A percentile compares a stretch with the other conserved stretches of the same genome.
These are phyloP conservation scores for Ceratocystis alfenasii DNA, from an alignment of 2,329 filamentous ascomycete species.

Conservation along the genomic window DNA sequence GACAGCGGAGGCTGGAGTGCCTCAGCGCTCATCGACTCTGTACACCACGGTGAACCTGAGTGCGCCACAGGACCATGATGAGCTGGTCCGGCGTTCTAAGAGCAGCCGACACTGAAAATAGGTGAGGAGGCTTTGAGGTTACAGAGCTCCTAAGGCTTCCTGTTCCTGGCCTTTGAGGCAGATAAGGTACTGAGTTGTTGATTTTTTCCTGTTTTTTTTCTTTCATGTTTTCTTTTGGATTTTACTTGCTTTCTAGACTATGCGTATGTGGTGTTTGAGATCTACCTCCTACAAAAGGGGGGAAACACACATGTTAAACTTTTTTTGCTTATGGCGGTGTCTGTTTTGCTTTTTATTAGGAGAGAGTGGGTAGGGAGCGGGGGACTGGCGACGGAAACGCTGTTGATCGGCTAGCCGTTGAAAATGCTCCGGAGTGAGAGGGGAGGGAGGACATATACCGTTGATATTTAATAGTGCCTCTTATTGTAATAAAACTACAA, in stretches of 20 bases:
- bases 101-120: constrained; percentile 17
- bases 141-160: not conserved
- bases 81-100: constrained; percentile 18
- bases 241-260: not conserved
- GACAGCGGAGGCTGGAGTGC: constrained; percentile 4
- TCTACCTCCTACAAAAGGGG: not conserved
- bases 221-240: constrained; percentile 3
- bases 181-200: not conserved
- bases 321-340: not conserved
- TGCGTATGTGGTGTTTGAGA: not conserved
- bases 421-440: not conserved
- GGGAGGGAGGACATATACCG: not conserved
- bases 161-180: no score
- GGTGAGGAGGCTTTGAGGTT: not conserved
- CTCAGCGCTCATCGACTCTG: not conserved
- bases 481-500: constrained; percentile 14
- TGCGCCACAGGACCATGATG: constrained; percentile 13
- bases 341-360: not conserved
- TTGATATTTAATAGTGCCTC: not conserved
- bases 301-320: not conserved
- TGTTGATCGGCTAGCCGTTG: not conserved
- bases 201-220: constrained; percentile 2
- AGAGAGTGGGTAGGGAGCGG: not conserved
- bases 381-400: not conserved
- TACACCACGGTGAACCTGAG: constrained; percentile 13